Evolutionary conservation across 1,284 basidiomycete species (phyloP), one percentile per base, ranked within the genome.

Genomic region (Cutaneotrichosporon cavernicola): DNA sequence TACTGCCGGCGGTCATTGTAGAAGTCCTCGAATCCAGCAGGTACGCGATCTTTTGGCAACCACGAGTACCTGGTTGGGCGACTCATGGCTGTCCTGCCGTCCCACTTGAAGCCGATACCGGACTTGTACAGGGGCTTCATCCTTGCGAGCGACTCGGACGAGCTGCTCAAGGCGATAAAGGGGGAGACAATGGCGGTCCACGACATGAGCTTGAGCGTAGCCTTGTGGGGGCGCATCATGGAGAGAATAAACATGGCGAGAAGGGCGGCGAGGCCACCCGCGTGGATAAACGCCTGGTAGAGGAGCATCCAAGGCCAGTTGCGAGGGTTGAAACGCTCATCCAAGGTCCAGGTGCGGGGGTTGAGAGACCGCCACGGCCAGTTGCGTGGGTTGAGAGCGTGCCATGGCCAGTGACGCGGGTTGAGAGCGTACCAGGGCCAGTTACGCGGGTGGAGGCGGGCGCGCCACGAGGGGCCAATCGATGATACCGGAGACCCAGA

Each of bases 271-370:
- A 58, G 26, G 30, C 30, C 56, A 13, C 5, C 56, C 14, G 18
- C 16, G 38, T 58, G 43, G 50, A 7, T 5, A 8, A 47, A 0
- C 26, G 11, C 8, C 7, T n/a, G 22, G 26, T 31, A 32, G 56
- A 58, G 5, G 43, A 58, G 30, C 14, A 32, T 18, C 43, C 56
- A 58, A 18, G 40, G 56, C 56, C 40, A 58, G 56, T 58, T 58
- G 14, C 38, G 36, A 18, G 22, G 22, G 38, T 56, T 38, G 22
- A 46, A n/a, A 14, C 14, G 50, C 50, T 7, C 16, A 5, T 26
- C 26, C 14, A 11, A 51, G 7, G 50, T 51, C 50, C 50, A 51
- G 22, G 26, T 51, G 26, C 50, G 50, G 8, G 50, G 50, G 50
- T 51, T 51, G 26, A 51, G 50, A 22, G 31, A 30, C 1, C 50